These are phyloP conservation scores for Candida germanica DNA, from an alignment of 805 yeast genomes.

Conservation along the genomic window DNA sequence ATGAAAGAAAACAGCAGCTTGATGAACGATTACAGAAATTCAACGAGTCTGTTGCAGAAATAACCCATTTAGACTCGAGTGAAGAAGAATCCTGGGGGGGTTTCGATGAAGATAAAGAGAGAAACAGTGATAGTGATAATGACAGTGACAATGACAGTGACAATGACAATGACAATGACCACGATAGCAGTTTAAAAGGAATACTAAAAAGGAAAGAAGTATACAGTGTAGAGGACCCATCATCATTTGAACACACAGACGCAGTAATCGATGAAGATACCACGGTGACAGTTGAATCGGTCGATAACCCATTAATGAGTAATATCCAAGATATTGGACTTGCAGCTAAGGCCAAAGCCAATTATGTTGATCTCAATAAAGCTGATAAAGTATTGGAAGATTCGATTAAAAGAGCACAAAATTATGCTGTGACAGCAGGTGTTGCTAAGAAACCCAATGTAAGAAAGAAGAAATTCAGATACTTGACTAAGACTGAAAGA, in stretches of 20 bases:
- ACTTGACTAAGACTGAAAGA: conserved; percentile 79
- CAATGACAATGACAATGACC: conserved; percentile 11
- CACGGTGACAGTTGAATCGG: conserved; percentile 38
- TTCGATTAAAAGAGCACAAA: conserved; percentile 74
- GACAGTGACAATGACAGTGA: conserved; percentile 13
- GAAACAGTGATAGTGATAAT: conserved; percentile 16
- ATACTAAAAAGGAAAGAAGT: conserved; percentile 46
- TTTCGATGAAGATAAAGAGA: conserved; percentile 23
- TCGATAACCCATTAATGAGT: conserved; percentile 42
- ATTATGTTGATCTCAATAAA: conserved; percentile 67
- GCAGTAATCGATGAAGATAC: conserved; percentile 47
- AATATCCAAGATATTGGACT: conserved; percentile 31
- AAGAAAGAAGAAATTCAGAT: conserved; percentile 70
- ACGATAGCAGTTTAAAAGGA: conserved; percentile 21
- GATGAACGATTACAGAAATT: conserved; percentile 61
- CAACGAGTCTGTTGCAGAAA: conserved; percentile 41
- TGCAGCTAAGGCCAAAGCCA: conserved; percentile 52
- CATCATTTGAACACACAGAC: conserved; percentile 17
- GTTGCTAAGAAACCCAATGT: conserved; percentile 40
- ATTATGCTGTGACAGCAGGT: conserved; percentile 70
- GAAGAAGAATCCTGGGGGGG: conserved; percentile 41
- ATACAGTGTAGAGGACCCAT: conserved; percentile 27
- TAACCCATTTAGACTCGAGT: conserved; percentile 19
- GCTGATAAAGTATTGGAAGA: conserved; percentile 68
- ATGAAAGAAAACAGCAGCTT: conserved; percentile 65